Evolutionary conservation across 2,329 filamentous ascomycete genomes (phyloP).

Genomic region (Domatiomyces catenatus): DNA sequence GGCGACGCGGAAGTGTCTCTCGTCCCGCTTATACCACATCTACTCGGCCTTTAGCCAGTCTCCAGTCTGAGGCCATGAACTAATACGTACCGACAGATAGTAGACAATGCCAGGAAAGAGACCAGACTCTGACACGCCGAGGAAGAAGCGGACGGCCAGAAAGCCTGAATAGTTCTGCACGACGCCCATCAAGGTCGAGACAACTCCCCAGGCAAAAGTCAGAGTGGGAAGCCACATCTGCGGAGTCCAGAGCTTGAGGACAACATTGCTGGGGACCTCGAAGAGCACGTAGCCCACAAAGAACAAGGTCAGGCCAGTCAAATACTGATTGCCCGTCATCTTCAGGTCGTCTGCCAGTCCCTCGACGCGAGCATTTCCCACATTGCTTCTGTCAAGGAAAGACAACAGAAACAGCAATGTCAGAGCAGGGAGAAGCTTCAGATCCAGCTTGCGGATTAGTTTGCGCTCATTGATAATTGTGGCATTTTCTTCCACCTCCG

Average conservation of each 20-base stretch:
- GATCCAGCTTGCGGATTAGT: constrained; percentile 30
- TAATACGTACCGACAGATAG: constrained; percentile 20
- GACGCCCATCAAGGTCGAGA: constrained; percentile 37
- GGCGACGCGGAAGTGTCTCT: constrained; percentile 43
- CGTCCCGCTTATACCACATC: constrained; percentile 47
- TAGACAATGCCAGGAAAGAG: constrained; percentile 32
- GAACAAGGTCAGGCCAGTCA: constrained; percentile 9
- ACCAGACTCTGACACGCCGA: constrained; percentile 25
- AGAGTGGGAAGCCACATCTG: constrained; percentile 9
- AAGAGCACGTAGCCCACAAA: constrained; percentile 14
- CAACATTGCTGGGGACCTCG: constrained; percentile 27
- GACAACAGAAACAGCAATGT: constrained; percentile 31
- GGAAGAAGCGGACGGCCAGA: constrained; percentile 23
- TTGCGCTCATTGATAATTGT: constrained; percentile 24
- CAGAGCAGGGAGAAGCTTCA: constrained; percentile 28
- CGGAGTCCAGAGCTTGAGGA: constrained; percentile 10
- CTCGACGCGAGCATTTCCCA: constrained; percentile 26
- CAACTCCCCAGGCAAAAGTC: constrained; percentile 30
- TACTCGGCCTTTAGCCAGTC: constrained; percentile 35
- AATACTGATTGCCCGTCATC: constrained; percentile 17
- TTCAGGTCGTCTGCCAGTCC: constrained; percentile 24
- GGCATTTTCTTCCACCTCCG: neutral
- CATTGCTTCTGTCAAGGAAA: constrained; percentile 31
- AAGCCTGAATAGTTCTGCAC: constrained; percentile 21
- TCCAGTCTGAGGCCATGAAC: constrained; percentile 32